A percentile compares a stretch with the other conserved stretches of the same genome.
Conservation (phyloP, 2,329 filamentous ascomycete genomes). For the Xenoacremonium recifei region DNA sequence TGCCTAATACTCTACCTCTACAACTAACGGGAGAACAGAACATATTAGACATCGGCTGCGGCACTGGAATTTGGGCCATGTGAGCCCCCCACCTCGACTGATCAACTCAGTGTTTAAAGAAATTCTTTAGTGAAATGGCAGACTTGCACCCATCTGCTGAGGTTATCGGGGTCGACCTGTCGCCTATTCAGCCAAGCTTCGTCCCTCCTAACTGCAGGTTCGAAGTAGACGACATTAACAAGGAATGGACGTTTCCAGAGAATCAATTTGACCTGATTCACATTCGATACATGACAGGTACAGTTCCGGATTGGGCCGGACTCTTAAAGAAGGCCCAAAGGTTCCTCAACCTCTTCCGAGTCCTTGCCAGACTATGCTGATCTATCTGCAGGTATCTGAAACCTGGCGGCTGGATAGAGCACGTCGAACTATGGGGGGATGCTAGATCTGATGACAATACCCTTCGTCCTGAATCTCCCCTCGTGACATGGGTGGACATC, state of each 20-base stretch:
- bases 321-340: slow-evolving; percentile 46
- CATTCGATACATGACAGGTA: slow-evolving; percentile 51
- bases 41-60: slow-evolving; percentile 33
- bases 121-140: slow-evolving; percentile 24
- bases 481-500: slow-evolving; percentile 19
- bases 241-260: slow-evolving; percentile 43
- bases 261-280: slow-evolving; percentile 58
- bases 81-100: slow-evolving; percentile 13
- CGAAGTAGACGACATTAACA: slow-evolving; percentile 61
- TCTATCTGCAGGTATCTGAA: slow-evolving; percentile 4
- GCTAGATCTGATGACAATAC: slow-evolving; percentile 24
- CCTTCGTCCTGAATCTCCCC: slow-evolving; percentile 13
- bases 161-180: slow-evolving; percentile 54
- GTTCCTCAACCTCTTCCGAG: slow-evolving; percentile 41
- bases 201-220: slow-evolving; percentile 63
- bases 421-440: slow-evolving; percentile 10
- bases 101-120: background rate
- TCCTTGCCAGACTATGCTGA: slow-evolving; percentile 24
- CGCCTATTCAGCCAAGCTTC: slow-evolving; percentile 55
- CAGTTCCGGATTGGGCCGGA: slow-evolving; percentile 50
- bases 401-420: slow-evolving; percentile 13
- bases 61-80: slow-evolving; percentile 38
- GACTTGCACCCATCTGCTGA: slow-evolving; percentile 42
- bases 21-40: background rate
- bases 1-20: background rate